Conservation (phyloP, 1,139 yeast genomes). For the Yamadazyma kanchanaburiensis region DNA sequence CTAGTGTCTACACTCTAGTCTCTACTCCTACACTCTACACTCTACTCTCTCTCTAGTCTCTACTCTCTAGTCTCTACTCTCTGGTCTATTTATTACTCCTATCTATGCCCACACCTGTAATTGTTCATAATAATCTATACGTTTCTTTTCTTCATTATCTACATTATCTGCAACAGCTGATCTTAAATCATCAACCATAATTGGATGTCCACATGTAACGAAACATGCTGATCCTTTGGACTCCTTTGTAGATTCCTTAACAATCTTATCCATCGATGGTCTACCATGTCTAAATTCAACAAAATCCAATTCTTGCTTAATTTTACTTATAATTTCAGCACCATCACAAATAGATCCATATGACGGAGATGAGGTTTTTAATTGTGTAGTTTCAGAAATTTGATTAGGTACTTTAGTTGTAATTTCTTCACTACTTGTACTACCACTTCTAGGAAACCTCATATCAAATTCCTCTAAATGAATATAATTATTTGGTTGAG, state of each 20-base stretch:
- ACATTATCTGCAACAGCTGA: constrained; percentile 26
- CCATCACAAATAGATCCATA: neutral
- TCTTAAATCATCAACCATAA: constrained; percentile 48
- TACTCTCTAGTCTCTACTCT: too few species aligned
- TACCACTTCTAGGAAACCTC: constrained; percentile 8
- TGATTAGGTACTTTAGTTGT: too few species aligned
- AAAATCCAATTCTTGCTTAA: constrained; percentile 19
- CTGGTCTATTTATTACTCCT: neutral
- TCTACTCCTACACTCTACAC: too few species aligned
- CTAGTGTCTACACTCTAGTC: too few species aligned
- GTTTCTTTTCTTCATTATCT: constrained; percentile 22
- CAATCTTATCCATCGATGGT: constrained; percentile 37
- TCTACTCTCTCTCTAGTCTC: too few species aligned
- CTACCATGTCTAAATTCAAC: constrained; percentile 45
- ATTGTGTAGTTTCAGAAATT: constrained; percentile 5
- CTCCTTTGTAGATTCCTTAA: constrained; percentile 31
- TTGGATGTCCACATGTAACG: constrained; percentile 48
- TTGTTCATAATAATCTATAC: constrained; percentile 49
- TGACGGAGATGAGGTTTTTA: constrained; percentile 1
- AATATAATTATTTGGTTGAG: constrained; percentile 27
- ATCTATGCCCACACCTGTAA: constrained; percentile 40
- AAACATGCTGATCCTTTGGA: constrained; percentile 41
- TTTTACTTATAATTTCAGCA: constrained; percentile 8
- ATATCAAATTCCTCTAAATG: constrained; percentile 19
- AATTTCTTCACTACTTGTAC: constrained; percentile 1